Conservation (phyloP, 1,284 basidiomycete genomes). For the Ustilago crameri region DNA sequence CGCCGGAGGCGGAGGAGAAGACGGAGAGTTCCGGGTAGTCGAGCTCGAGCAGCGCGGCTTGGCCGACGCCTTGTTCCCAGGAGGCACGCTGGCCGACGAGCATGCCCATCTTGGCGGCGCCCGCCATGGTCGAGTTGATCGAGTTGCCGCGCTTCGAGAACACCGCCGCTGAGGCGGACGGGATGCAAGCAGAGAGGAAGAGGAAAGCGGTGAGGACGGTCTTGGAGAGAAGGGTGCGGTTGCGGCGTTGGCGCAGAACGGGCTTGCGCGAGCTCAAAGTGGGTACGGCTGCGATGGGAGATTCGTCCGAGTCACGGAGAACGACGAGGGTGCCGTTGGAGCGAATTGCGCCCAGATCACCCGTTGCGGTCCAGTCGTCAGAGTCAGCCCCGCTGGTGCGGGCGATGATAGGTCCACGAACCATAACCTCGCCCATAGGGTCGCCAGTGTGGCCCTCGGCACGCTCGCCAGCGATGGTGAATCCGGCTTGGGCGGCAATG, state of each 20-base stretch:
- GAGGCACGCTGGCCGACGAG: constrained; percentile 56
- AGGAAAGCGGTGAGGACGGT: constrained; percentile 17
- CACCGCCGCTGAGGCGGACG: constrained; percentile 9
- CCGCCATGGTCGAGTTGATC: constrained; percentile 55
- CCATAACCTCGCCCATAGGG: constrained; percentile 54
- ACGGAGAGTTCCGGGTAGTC: constrained; percentile 54
- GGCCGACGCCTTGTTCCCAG: constrained; percentile 65
- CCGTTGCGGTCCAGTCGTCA: constrained; percentile 49
- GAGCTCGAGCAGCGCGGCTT: constrained; percentile 63
- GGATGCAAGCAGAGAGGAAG: constrained; percentile 10
- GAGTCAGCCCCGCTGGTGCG: background rate
- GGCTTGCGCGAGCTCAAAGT: constrained; percentile 37
- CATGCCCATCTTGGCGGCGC: constrained; percentile 54
- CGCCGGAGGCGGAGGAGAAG: constrained; percentile 45
- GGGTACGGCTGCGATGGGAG: constrained; percentile 28
- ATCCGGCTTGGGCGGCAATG: constrained; percentile 22
- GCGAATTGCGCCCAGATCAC: constrained; percentile 57
- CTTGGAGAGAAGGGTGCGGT: constrained; percentile 17
- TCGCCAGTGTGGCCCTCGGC: constrained; percentile 34
- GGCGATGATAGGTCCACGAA: constrained; percentile 54
- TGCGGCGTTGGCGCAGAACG: constrained; percentile 27
- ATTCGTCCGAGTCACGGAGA: constrained; percentile 39
- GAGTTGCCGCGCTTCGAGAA: constrained; percentile 22
- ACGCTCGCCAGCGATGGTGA: constrained; percentile 39
- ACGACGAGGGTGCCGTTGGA: constrained; percentile 66